These are phyloP conservation scores for Colletotrichum tropicale DNA, from an alignment of 2,329 filamentous ascomycete species.

Conservation along the genomic window DNA sequence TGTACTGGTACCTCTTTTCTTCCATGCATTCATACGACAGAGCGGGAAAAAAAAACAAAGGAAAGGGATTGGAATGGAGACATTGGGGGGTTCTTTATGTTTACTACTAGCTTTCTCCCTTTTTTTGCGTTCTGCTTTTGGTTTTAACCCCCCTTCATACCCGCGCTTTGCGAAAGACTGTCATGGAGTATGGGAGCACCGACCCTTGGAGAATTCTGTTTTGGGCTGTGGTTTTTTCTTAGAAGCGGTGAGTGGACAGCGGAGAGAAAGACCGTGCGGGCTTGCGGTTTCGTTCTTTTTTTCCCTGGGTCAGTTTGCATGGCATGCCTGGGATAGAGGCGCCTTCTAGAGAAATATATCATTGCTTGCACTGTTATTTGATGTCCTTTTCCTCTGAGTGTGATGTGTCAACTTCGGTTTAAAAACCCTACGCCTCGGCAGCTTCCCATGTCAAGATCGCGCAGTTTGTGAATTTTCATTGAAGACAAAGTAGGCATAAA, in stretches of 20 bases:
- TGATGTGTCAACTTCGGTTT: background rate
- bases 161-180: background rate
- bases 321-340: background rate
- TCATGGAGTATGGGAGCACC: background rate
- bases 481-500: background rate
- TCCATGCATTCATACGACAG: background rate
- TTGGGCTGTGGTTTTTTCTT: background rate
- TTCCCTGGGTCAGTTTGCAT: background rate
- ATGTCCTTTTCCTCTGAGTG: background rate
- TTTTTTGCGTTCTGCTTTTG: background rate
- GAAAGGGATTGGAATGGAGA: background rate
- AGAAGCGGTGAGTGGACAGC: background rate
- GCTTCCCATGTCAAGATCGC: fast-evolving
- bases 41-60: background rate
- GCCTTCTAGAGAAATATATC: background rate
- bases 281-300: background rate
- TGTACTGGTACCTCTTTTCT: background rate
- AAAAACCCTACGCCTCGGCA: background rate
- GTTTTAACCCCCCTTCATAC: background rate
- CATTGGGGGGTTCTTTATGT: background rate
- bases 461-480: fast-evolving
- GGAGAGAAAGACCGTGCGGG: background rate
- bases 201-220: background rate
- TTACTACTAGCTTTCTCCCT: background rate
- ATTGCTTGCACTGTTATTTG: background rate